Evolutionary conservation across 192 early-diverging fungal species (phyloP).

Genomic region (Backusella psychrophila): DNA sequence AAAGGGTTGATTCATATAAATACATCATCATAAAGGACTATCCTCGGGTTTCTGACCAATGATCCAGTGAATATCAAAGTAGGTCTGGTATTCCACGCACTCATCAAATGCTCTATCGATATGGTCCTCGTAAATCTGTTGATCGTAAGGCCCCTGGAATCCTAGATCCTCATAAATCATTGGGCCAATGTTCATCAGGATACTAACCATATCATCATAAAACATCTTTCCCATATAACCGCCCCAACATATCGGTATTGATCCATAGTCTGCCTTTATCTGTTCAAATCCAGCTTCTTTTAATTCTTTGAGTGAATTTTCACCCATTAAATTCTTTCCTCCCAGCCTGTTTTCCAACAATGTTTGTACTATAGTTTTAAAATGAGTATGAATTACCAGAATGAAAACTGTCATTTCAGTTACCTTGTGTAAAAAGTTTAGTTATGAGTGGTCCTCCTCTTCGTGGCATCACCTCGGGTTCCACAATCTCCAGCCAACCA

Average conservation of each 20-base stretch:
- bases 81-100: conserved; percentile 29
- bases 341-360: not conserved
- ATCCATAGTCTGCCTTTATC: conserved; percentile 17
- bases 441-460: conserved; percentile 5
- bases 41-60: not conserved
- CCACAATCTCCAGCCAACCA: conserved; percentile 21
- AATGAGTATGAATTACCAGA: no score
- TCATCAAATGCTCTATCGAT: conserved; percentile 33
- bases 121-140: not conserved
- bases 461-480: conserved; percentile 11
- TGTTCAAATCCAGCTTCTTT: not conserved
- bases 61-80: conserved; percentile 17
- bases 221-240: conserved; percentile 25
- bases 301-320: not conserved
- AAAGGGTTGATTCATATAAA: no score
- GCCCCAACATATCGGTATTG: conserved; percentile 30
- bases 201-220: not conserved
- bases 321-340: not conserved
- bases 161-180: not conserved
- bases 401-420: not conserved
- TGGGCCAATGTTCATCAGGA: not conserved
- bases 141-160: not conserved
- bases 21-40: not conserved
- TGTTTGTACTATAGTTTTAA: not conserved
- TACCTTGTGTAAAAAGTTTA: not conserved